Evolutionary conservation across 345 rosid genomes (phyloP).

Genomic region (Capsella bursapastoris): DNA sequence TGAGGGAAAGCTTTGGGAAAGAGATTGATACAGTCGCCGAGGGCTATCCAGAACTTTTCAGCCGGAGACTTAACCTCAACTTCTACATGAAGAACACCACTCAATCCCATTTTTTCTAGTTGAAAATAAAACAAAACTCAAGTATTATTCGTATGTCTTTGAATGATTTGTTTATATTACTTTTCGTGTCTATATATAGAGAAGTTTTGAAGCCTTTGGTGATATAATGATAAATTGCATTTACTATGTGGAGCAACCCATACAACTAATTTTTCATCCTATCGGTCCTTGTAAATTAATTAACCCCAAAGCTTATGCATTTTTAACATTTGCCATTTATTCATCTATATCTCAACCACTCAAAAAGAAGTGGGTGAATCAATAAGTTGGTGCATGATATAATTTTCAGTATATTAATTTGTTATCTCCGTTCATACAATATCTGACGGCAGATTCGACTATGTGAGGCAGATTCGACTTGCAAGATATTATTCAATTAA

Average conservation of each 20-base stretch:
- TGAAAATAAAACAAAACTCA: not conserved
- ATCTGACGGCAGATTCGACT: no score
- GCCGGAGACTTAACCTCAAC: conserved; percentile 73
- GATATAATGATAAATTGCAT: conserved; percentile 27
- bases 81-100: conserved; percentile 70
- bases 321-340: conserved; percentile 8
- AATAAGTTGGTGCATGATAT: not conserved
- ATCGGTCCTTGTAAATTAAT: conserved; percentile 29
- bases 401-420: not conserved
- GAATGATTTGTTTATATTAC: conserved; percentile 10
- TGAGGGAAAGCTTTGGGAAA: conserved; percentile 75
- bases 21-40: conserved; percentile 66
- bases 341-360: conserved; percentile 26
- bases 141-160: not conserved
- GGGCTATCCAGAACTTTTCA: conserved; percentile 64
- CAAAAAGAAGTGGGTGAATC: conserved; percentile 21
- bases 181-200: conserved; percentile 27
- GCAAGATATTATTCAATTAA: no score
- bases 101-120: conserved; percentile 53
- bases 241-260: conserved; percentile 29
- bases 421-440: no score
- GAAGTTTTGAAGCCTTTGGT: not conserved
- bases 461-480: no score
- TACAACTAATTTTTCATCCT: conserved; percentile 39
- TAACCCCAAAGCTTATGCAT: conserved; percentile 22